Conservation (phyloP, 768 basidiomycete genomes). For the Pisolithus orientalis region DNA sequence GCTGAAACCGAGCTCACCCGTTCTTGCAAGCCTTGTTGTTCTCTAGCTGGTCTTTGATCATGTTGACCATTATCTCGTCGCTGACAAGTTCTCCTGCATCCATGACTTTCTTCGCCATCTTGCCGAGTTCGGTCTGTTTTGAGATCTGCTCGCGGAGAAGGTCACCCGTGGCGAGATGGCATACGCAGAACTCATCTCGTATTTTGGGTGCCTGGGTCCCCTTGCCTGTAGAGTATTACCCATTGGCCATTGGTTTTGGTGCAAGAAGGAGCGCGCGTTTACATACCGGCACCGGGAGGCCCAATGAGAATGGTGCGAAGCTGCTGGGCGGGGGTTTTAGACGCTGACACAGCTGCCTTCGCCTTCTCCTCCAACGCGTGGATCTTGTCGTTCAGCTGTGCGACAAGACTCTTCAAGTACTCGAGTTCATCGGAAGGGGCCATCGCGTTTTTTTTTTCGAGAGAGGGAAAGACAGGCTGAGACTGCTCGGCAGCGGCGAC, state of each 20-base stretch:
- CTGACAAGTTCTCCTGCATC: slow-evolving; percentile 91
- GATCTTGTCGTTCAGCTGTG: slow-evolving; percentile 91
- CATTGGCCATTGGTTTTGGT: neutral
- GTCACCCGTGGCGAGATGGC: slow-evolving; percentile 98
- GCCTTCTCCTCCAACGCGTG: slow-evolving; percentile 63
- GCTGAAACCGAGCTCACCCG: slow-evolving; percentile 58
- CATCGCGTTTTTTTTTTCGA: slow-evolving; percentile 33
- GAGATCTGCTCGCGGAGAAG: slow-evolving; percentile 95
- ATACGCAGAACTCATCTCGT: slow-evolving; percentile 89
- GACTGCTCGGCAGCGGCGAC: neutral
- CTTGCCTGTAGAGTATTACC: slow-evolving; percentile 58
- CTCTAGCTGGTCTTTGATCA: slow-evolving; percentile 94
- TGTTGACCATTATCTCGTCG: slow-evolving; percentile 96
- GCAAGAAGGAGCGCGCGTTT: neutral
- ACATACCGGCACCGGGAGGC: slow-evolving; percentile 92
- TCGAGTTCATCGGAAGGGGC: slow-evolving; percentile 75
- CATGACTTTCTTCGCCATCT: slow-evolving; percentile 96
- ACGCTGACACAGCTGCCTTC: slow-evolving; percentile 37
- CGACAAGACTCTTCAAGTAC: slow-evolving; percentile 89
- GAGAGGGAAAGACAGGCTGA: neutral
- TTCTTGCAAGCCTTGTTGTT: slow-evolving; percentile 91
- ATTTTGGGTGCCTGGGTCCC: slow-evolving; percentile 96
- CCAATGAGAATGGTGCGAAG: slow-evolving; percentile 90
- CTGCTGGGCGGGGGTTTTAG: slow-evolving; percentile 67
- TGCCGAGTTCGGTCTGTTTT: slow-evolving; percentile 79